Base-by-base conservation (phyloP, 208 protist genomes). In the Herpetomonas samuelpessoai region DNA sequence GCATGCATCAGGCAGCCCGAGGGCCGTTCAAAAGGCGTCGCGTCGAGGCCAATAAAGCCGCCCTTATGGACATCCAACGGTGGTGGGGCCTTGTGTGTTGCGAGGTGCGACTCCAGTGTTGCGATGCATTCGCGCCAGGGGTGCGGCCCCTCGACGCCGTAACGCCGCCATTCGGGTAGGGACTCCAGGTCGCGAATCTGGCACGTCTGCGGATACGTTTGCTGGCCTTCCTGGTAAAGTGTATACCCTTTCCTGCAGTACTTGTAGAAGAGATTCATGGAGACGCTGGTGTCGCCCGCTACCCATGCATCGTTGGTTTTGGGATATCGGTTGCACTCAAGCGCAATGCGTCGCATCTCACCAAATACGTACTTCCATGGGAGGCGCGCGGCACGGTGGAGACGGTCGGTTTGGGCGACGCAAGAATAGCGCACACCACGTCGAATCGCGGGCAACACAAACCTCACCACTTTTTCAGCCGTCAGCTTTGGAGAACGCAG, bases 281-380 rank as follows among this genome's bases (percentile, higher is more conserved):
- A 91, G 35, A 91, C 57, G n/a, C 71, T 76, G 22, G 67, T 88
- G 41, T 73, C 70, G 10, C 84, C 84, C 7, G 88, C 78, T 24
- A 91, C 81, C 81, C 84, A 91, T 29, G 76, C 81, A 62, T 91
- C 84, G 68, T 91, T 91, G 12, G 70, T 83, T 51, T 91, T 91
- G 16, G 84, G 84, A 52, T 91, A 91, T 28, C 84, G 74, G 64
- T 88, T 67, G 61, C 84, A 91, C 54, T 91, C 75, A 22, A 79
- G 47, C 12, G 88, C 81, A 46, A 91, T 76, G 28, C 84, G 84
- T 35, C 58, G 65, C 69, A 91, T 57, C 67, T 91, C 84, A n/a
- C 14, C 56, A 60, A 91, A 91, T 31, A 76, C 75, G 22, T 55
- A 60, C 71, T 82, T 85, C 81, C 84, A 91, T 55, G 84, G 84